Conservation (phyloP, 73 alveolate species). For the Stentor roeselii region DNA sequence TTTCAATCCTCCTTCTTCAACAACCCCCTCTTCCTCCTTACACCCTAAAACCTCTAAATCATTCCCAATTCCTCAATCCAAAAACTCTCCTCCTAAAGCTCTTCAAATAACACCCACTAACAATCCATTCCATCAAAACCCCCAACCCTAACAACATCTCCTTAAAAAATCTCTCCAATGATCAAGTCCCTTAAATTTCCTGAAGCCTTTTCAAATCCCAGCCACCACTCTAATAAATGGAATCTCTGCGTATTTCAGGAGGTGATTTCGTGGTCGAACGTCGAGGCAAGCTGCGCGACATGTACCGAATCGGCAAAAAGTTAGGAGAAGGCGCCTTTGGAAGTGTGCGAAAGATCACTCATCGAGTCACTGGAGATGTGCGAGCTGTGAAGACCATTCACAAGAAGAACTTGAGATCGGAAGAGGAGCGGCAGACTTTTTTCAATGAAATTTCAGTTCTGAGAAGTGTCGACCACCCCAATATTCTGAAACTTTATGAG, state of each 20-base stretch:
- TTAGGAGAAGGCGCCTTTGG: slow-evolving; percentile 81
- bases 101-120: too few relatives aligned
- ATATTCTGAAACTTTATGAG: slow-evolving; percentile 48
- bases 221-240: background rate
- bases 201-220: background rate
- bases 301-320: slow-evolving; percentile 49
- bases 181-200: background rate
- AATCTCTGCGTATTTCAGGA: background rate
- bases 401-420: slow-evolving; percentile 31
- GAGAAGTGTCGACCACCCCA: slow-evolving; percentile 53
- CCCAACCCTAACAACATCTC: background rate
- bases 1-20: too few relatives aligned
- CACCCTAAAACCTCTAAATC: too few relatives aligned
- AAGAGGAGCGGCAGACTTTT: slow-evolving; percentile 31
- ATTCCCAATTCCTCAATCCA: too few relatives aligned
- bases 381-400: slow-evolving; percentile 68
- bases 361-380: slow-evolving; percentile 48
- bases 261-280: slow-evolving; percentile 12
- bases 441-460: slow-evolving; percentile 42
- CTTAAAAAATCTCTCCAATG: background rate
- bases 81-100: too few relatives aligned
- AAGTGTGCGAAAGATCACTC: slow-evolving; percentile 55
- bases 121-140: too few relatives aligned
- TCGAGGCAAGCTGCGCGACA: slow-evolving; percentile 31
- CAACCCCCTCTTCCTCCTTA: too few relatives aligned